Evolutionary conservation across 371 early-diverging fungal species (phyloP), one percentile per base, ranked within the genome.

Genomic region (Mucor plumbeus): DNA sequence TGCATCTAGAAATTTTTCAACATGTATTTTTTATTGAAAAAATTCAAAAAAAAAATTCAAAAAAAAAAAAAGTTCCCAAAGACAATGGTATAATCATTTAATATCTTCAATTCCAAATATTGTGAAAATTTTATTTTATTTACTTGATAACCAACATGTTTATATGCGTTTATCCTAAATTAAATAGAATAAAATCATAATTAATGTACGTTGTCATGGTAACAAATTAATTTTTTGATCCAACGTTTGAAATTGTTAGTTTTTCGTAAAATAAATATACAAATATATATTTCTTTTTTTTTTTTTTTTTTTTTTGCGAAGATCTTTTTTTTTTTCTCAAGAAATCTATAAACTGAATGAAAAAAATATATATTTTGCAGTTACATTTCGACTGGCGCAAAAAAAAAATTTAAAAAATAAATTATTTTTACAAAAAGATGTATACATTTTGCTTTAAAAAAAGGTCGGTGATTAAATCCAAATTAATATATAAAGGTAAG

Each of bases 381-480:
- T 50, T 26, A 19, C 50, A 21, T 17, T 50, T 17, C 21, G 50
- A 50, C 26, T 21, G 50, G n/a, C 19, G 50, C 10, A 50, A 8
- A 21, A 50, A 26, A 26, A 26, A 26, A 26, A 26, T 26, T 26
- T 1, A 21, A 50, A 50, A 21, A 50, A 50, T 21, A 50, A 15
- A 6, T 44, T 17, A 21, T 21, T n/a, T 21, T 19, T 9, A 8
- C 50, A 17, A 21, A 26, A 26, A 50, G 19, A 50, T 50, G 50
- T 50, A 50, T 50, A 50, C 50, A 50, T 21, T 21, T 17, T 50
- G 11, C 19, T 17, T 17, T 35, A 36, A 35, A 48, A 61, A 61
- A 61, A 61, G 36, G 8, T 53, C 67, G 67, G 67, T 44, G 6
- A 43, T 67, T 67, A 17, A 67, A 39, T 3, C 11, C 14, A 59